A percentile compares a stretch with the other conserved stretches of the same genome.
Conservation (phyloP, 106 monocot genomes). For the Dendrobium officinale region DNA sequence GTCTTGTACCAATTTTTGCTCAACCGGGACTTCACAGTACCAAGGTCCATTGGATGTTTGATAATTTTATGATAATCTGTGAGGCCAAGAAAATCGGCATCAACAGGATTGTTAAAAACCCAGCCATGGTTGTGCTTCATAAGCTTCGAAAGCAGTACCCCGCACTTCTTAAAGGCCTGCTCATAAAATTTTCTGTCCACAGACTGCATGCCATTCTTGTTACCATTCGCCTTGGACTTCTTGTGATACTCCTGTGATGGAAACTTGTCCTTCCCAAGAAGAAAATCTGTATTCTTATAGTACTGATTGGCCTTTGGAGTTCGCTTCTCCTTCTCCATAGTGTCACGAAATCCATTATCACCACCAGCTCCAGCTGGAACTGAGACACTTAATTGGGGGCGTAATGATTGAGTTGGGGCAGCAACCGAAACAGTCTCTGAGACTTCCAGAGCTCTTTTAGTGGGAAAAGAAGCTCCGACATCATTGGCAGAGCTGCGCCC, state of each 20-base stretch:
- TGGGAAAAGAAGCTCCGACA: not conserved
- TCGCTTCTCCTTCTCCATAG: slow-evolving; percentile 49
- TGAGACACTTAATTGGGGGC: not conserved
- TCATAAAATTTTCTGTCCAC: slow-evolving; percentile 15
- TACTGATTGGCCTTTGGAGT: slow-evolving; percentile 61
- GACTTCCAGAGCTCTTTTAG: not conserved
- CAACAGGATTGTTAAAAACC: slow-evolving; percentile 67
- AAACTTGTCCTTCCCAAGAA: slow-evolving; percentile 80
- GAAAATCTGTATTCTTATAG: slow-evolving; percentile 53
- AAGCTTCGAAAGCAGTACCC: slow-evolving; percentile 34
- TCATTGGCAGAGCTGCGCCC: slow-evolving; percentile 24
- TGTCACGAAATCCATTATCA: slow-evolving; percentile 21
- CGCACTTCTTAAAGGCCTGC: slow-evolving; percentile 46
- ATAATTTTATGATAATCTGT: slow-evolving; percentile 55
- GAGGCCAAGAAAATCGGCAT: slow-evolving; percentile 49
- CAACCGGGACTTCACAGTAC: slow-evolving; percentile 50
- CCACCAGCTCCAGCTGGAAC: not conserved
- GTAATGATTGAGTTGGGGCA: not conserved
- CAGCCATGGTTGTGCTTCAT: slow-evolving; percentile 65
- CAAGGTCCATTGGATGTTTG: slow-evolving; percentile 71
- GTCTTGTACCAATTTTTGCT: slow-evolving; percentile 40
- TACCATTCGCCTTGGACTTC: slow-evolving; percentile 33
- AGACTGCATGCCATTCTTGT: slow-evolving; percentile 3
- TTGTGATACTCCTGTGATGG: slow-evolving; percentile 41
- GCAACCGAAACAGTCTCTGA: slow-evolving; percentile 7